These are phyloP conservation scores for Acacia pycnantha DNA, from an alignment of 331 rosid species.

Conservation along the genomic window DNA sequence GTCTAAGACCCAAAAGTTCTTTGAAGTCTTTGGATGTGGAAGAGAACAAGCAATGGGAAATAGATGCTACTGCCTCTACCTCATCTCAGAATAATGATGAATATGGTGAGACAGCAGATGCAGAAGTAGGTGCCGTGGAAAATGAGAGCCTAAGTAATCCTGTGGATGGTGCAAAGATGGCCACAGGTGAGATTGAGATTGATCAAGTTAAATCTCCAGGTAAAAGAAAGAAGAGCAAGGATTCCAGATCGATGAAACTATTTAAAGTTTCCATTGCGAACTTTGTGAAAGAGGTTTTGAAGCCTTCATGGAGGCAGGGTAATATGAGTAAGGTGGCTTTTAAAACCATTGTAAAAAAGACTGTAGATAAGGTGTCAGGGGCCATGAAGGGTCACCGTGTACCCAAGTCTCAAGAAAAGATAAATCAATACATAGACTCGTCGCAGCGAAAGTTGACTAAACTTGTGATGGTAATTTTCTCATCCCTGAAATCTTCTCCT, in stretches of 20 bases:
- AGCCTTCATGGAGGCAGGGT: conserved; percentile 98
- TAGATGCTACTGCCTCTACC: conserved; percentile 71
- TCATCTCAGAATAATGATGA: conserved; percentile 76
- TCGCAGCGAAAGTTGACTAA: conserved; percentile 90
- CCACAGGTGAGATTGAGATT: conserved; percentile 61
- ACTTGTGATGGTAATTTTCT: conserved; percentile 83
- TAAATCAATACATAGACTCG: conserved; percentile 84
- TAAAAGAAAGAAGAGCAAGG: conserved; percentile 74
- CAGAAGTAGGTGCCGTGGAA: conserved; percentile 78
- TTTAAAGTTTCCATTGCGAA: conserved; percentile 89
- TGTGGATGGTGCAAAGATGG: conserved; percentile 41
- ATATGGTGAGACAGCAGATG: conserved; percentile 92
- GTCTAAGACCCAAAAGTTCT: conserved; percentile 52
- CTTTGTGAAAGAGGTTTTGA: conserved; percentile 89
- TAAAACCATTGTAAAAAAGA: conserved; percentile 96
- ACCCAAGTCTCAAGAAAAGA: conserved; percentile 90
- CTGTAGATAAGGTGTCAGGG: conserved; percentile 97
- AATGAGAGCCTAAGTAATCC: conserved; percentile 66
- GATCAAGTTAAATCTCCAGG: conserved; percentile 74
- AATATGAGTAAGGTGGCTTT: conserved; percentile 99
- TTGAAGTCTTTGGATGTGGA: conserved; percentile 52
- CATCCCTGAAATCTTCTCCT: conserved; percentile 9
- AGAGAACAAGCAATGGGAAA: conserved; percentile 57
- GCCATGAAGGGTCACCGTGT: conserved; percentile 91
- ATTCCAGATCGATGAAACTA: conserved; percentile 77